Base-by-base conservation (phyloP, 129 eudicot genomes). In the Arctium lappa region DNA sequence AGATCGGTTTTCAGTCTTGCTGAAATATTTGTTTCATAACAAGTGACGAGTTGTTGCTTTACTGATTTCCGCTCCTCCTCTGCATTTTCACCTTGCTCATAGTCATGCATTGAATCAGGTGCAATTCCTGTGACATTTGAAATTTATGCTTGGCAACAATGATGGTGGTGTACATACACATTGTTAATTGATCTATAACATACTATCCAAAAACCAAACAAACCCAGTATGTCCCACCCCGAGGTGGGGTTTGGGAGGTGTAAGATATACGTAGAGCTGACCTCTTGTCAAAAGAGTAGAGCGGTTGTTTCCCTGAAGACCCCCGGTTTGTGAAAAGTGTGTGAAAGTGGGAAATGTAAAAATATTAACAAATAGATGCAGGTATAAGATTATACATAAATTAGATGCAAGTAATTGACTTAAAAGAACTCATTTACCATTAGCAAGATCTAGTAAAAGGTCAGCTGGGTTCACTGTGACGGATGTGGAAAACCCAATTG, bases 361-460 rank as follows among this genome's bases (percentile, higher is more conserved):
- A 42, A 42, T 42, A 42, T 42, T 42, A 8, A 12, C 50, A 42
- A 42, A 42, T 42, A 42, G 50, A 42, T 8, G 50, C 50, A 42
- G 12, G 50, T 42, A 16, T 73, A 74, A 75, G 48, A 38, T 81
- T 75, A 39, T 78, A 89, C 68, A 72, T 72, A 42, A 36, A 60
- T 44, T 31, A 85, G 34, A 72, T 75, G 42, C 50, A 39, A 63
- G 15, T 16, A 30, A 62, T 62, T 6, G 37, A n/a, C 50, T 74
- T 31, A 68, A 44, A 82, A 69, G 60, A 76, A 39, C 12, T 62
- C 22, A 62, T 34, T 83, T 93, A 96, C 99, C 99, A 33, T 94
- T 96, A 44, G 99, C 99, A 80, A 96, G 98, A 92, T 96, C 99
- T 2, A 96, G 94, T 82, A 96, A 85, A 76, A 90, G 84, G 88